These are phyloP conservation scores for Crotalaria pallida DNA, from an alignment of 306 rosid species.

Conservation along the genomic window DNA sequence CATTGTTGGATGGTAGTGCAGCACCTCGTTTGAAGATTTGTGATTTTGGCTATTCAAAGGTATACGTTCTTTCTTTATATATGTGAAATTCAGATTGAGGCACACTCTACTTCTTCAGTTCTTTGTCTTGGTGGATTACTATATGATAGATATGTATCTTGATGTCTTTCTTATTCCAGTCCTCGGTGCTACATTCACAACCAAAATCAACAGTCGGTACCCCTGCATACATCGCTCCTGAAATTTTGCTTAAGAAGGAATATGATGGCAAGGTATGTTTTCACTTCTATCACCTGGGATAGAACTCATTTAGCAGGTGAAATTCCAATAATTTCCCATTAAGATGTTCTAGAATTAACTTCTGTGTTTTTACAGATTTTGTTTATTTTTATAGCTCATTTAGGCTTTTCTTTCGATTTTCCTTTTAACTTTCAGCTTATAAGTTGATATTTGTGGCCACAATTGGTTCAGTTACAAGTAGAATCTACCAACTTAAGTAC, in stretches of 20 bases:
- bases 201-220: too few relatives aligned
- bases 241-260: slow-evolving; percentile 92
- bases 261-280: slow-evolving; percentile 90
- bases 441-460: neutral
- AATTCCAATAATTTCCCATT: neutral
- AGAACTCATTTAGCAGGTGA: neutral
- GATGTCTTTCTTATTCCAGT: slow-evolving; percentile 43
- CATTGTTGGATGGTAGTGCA: slow-evolving; percentile 88
- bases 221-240: slow-evolving; percentile 97
- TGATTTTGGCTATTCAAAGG: slow-evolving; percentile 97
- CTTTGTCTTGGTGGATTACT: neutral
- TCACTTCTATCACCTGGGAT: neutral
- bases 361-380: neutral
- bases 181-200: slow-evolving; percentile 92
- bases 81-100: neutral
- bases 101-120: neutral
- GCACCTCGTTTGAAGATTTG: slow-evolving; percentile 95
- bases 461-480: neutral
- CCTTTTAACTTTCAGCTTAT: neutral
- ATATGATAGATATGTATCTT: slow-evolving; percentile 22
- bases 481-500: neutral
- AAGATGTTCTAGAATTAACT: neutral
- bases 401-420: neutral
- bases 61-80: slow-evolving; percentile 16
- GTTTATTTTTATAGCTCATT: neutral